Evolutionary conservation across 768 basidiomycete genomes (phyloP), one percentile per base, ranked within the genome.

Genomic region (Psilocybe cyanescens): DNA sequence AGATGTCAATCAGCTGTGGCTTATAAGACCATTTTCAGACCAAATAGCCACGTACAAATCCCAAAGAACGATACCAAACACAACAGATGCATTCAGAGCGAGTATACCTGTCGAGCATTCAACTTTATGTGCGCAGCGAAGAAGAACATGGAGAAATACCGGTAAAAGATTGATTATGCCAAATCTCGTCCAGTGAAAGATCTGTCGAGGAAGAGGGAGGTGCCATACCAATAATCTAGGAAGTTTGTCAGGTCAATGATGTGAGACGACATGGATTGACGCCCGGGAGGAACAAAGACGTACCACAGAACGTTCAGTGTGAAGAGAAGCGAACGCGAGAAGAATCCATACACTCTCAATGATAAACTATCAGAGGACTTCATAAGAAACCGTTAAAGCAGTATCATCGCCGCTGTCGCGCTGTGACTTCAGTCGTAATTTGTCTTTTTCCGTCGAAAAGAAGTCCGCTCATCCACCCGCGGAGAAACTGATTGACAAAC

Each of bases 1-100:
- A 19, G 29, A 61, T 35, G 33, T 35, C 33, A 35, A 35, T 11
- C 33, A 35, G 24, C 24, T 24, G 24, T 24, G 24, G 24, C 24
- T 24, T 24, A 24, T 1, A 24, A 24, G 24, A 24, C 24, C 24
- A 24, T 24, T 24, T 24, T 24, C 24, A 24, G 24, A 24, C 24
- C 24, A 24, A 24, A 24, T 24, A 24, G 39, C 0, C 28, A 64
- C 75, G 44, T 31, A 74, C 73, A 73, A 73, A 48, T 76, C 75
- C 72, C 75, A 76, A 6, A 70, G 56, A n/a, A 74, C 66, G n/a
- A 74, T 59, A 8, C 65, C 72, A 41, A 74, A 69, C 12, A 71
- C 75, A 39, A 72, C 70, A 2, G 69, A 71, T 46, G 71, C 71
- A 45, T 67, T 70, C 29, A 76, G 35, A 39, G 67, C 61, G n/a